A percentile compares a stretch with the other conserved stretches of the same genome.
These are phyloP conservation scores for Cyberlindnera mrakii DNA, from an alignment of 805 yeast genomes.

Conservation along the genomic window DNA sequence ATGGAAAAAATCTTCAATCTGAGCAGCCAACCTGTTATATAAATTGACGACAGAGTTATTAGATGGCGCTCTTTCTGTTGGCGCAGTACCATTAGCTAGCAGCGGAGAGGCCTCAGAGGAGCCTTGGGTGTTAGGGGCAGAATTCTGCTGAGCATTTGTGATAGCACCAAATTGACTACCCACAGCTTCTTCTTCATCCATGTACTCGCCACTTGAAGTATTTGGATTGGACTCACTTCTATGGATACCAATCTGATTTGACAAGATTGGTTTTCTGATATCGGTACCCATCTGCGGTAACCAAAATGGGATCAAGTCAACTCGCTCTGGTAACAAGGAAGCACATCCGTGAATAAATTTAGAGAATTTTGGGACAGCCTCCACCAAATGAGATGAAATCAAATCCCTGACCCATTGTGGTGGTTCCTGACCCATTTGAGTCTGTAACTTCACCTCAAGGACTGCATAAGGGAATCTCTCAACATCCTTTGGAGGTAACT, in stretches of 20 bases:
- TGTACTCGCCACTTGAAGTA: constrained; percentile 45
- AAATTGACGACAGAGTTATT: constrained; percentile 11
- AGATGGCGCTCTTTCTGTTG: constrained; percentile 2
- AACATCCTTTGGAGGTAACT: constrained; percentile 76
- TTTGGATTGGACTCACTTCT: constrained; percentile 23
- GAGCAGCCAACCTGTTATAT: constrained; percentile 18
- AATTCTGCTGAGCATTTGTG: constrained; percentile 3
- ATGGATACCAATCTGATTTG: constrained; percentile 27
- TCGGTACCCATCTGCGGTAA: constrained; percentile 94
- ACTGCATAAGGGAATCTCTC: constrained; percentile 97
- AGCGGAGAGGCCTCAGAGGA: constrained; percentile 27
- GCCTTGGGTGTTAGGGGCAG: constrained; percentile 8
- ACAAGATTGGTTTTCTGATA: constrained; percentile 74
- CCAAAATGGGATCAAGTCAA: constrained; percentile 92
- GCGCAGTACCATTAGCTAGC: constrained; percentile 15
- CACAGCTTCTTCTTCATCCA: constrained; percentile 66
- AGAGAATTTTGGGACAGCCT: constrained; percentile 96
- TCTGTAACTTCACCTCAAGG: constrained; percentile 92
- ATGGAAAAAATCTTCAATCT: constrained; percentile 41
- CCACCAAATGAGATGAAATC: constrained; percentile 88
- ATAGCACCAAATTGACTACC: constrained; percentile 42
- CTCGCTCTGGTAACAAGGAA: constrained; percentile 77
- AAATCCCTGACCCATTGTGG: constrained; percentile 96
- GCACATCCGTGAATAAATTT: constrained; percentile 97
- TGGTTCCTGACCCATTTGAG: constrained; percentile 98